phyloP scores from a whole-genome alignment of 2,329 filamentous ascomycete genomes.

The Gaeumannomyces sp. region DNA sequence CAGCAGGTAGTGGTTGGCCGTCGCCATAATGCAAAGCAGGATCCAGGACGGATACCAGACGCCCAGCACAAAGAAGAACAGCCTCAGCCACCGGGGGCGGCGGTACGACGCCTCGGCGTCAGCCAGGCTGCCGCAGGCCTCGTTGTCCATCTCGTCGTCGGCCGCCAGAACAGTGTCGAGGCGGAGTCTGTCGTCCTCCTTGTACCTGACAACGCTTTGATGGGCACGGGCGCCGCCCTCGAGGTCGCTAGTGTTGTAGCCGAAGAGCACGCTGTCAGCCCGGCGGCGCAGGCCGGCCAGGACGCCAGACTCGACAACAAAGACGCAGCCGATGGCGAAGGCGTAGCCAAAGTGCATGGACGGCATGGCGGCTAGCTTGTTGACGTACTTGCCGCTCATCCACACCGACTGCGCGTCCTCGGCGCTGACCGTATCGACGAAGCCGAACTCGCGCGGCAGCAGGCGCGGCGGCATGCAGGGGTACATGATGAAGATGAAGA shows the following conservation, averaged over 20 bases:
- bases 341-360: conserved; percentile 52
- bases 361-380: conserved; percentile 52
- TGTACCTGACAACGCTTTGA: conserved; percentile 10
- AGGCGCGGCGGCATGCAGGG: conserved; percentile 59
- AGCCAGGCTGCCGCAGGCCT: conserved; percentile 9
- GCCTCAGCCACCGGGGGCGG: conserved; percentile 9
- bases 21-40: conserved; percentile 52
- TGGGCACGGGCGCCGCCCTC: conserved; percentile 8
- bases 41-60: conserved; percentile 47
- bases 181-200: conserved; percentile 7
- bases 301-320: conserved; percentile 46
- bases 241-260: conserved; percentile 6
- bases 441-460: conserved; percentile 42
- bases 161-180: neutral
- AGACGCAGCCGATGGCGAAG: conserved; percentile 47
- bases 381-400: conserved; percentile 51
- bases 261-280: conserved; percentile 3
- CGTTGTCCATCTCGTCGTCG: neutral
- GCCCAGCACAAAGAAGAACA: conserved; percentile 28
- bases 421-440: conserved; percentile 45
- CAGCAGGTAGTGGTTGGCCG: conserved; percentile 58
- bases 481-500: conserved; percentile 55
- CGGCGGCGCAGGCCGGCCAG: conserved; percentile 27
- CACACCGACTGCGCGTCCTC: conserved; percentile 46
- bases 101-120: conserved; percentile 3